A percentile compares a stretch with the other conserved stretches of the same genome.
Evolutionary conservation across 2,329 filamentous ascomycete species (phyloP).

Genomic region (Exophiala viscosa): DNA sequence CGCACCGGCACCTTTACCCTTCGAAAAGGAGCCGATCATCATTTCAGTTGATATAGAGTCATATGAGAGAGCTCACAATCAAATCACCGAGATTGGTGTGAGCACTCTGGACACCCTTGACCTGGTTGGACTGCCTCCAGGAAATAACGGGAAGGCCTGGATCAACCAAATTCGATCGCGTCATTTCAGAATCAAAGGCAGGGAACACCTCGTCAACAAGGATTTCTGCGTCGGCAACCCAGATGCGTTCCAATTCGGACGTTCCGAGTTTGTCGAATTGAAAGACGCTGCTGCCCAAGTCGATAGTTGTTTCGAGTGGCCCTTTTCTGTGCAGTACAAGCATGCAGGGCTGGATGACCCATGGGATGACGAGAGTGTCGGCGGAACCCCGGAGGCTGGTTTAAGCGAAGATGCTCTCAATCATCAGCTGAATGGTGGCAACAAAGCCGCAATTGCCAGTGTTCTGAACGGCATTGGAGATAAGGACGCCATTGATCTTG

Average conservation of each 20-base stretch:
- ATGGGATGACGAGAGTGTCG: constrained; percentile 6
- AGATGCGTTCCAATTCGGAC: constrained; percentile 68
- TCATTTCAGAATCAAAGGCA: constrained; percentile 74
- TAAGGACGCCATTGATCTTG: constrained; percentile 6
- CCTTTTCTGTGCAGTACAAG: constrained; percentile 44
- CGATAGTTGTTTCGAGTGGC: constrained; percentile 55
- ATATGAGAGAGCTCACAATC: constrained; percentile 62
- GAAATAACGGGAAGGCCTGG: constrained; percentile 63
- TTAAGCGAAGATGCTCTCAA: constrained; percentile 10
- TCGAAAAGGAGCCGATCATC: constrained; percentile 62
- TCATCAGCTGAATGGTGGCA: constrained; percentile 14
- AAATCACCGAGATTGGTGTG: constrained; percentile 82
- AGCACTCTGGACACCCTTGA: constrained; percentile 71
- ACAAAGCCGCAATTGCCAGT: constrained; percentile 15
- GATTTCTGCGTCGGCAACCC: constrained; percentile 70
- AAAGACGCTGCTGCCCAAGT: constrained; percentile 46
- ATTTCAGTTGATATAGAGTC: constrained; percentile 80
- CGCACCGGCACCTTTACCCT: constrained; percentile 44
- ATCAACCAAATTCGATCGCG: constrained; percentile 61
- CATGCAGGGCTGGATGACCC: constrained; percentile 16
- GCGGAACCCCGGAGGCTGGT: background rate
- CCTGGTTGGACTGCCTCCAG: constrained; percentile 56
- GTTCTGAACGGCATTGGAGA: constrained; percentile 9
- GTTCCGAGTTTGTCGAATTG: constrained; percentile 53
- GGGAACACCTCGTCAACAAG: constrained; percentile 62